A percentile compares a stretch with the other conserved stretches of the same genome.
These are phyloP conservation scores for Candida ficus DNA, from an alignment of 805 yeast genomes.

Conservation along the genomic window DNA sequence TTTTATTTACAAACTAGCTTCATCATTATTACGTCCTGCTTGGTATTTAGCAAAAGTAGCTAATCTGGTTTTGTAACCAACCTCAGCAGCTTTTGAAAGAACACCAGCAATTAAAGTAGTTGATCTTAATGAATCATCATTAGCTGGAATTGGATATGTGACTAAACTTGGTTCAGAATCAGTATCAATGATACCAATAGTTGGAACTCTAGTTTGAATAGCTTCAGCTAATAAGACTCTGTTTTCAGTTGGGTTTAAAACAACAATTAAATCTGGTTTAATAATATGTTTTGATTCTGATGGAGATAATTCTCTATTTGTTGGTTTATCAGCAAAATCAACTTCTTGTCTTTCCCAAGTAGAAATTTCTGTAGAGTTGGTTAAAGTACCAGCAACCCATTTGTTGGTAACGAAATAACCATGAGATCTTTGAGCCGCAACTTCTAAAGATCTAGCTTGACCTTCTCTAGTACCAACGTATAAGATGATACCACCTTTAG, in stretches of 20 bases:
- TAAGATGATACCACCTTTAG: constrained; percentile 78
- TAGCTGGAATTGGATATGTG: constrained; percentile 94
- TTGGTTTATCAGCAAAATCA: constrained; percentile 65
- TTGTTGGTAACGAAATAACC: constrained; percentile 80
- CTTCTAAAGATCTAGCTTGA: constrained; percentile 66
- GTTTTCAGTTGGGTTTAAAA: constrained; percentile 86
- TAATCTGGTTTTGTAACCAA: constrained; percentile 47
- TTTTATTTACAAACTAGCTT: constrained; percentile 10
- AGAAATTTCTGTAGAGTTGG: constrained; percentile 70
- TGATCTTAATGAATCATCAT: constrained; percentile 85
- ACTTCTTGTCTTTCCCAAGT: constrained; percentile 68
- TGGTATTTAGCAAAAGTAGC: constrained; percentile 10
- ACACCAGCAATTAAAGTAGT: constrained; percentile 78
- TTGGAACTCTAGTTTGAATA: constrained; percentile 75
- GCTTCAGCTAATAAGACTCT: constrained; percentile 80
- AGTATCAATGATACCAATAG: constrained; percentile 91
- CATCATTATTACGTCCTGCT: background rate
- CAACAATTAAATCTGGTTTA: constrained; percentile 84
- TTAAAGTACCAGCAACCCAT: constrained; percentile 95
- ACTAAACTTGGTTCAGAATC: constrained; percentile 86
- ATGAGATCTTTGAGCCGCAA: constrained; percentile 70
- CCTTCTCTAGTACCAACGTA: constrained; percentile 83
- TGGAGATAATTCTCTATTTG: constrained; percentile 50
- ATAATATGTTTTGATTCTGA: constrained; percentile 49
- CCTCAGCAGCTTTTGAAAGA: constrained; percentile 77